phyloP scores from a whole-genome alignment of 2,329 filamentous ascomycete species.

The Phyllosticta paracitricarpa region DNA sequence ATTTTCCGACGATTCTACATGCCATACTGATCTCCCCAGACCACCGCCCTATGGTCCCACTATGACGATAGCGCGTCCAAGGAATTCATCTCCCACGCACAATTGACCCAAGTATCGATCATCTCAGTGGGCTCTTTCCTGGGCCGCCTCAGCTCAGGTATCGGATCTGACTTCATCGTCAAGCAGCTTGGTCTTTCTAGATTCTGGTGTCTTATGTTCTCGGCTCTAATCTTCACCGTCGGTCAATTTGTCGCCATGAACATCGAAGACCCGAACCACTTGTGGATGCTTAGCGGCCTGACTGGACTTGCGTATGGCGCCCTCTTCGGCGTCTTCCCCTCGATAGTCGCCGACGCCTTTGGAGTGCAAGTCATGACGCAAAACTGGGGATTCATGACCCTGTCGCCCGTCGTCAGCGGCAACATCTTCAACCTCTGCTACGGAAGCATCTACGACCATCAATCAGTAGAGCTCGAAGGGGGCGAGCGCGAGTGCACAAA shows the following conservation, averaged over 20 bases:
- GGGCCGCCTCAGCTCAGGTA: constrained; percentile 61
- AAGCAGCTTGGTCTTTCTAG: constrained; percentile 71
- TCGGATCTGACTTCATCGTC: constrained; percentile 83
- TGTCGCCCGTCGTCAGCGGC: constrained; percentile 76
- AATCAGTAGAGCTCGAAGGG: constrained; percentile 57
- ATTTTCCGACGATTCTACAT: too few species aligned
- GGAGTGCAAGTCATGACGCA: constrained; percentile 81
- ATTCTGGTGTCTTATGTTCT: constrained; percentile 80
- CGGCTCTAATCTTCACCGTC: constrained; percentile 64
- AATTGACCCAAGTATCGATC: constrained; percentile 88
- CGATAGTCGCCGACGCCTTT: constrained; percentile 77
- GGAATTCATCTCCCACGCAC: constrained; percentile 67
- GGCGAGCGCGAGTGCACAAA: constrained; percentile 67
- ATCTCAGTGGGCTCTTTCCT: constrained; percentile 81
- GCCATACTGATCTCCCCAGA: constrained; percentile 20
- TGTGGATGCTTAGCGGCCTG: constrained; percentile 69
- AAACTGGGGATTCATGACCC: constrained; percentile 94
- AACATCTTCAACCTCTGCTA: constrained; percentile 93
- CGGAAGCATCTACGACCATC: constrained; percentile 69
- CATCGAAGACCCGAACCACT: constrained; percentile 65
- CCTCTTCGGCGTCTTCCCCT: constrained; percentile 87
- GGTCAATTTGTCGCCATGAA: constrained; percentile 69
- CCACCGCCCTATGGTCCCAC: constrained; percentile 76
- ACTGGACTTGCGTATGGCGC: constrained; percentile 88
- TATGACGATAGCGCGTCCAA: constrained; percentile 65